Evolutionary conservation across 2,329 filamentous ascomycete species (phyloP), one percentile per base, ranked within the genome.

Genomic region (Penicillium griseofulvum): DNA sequence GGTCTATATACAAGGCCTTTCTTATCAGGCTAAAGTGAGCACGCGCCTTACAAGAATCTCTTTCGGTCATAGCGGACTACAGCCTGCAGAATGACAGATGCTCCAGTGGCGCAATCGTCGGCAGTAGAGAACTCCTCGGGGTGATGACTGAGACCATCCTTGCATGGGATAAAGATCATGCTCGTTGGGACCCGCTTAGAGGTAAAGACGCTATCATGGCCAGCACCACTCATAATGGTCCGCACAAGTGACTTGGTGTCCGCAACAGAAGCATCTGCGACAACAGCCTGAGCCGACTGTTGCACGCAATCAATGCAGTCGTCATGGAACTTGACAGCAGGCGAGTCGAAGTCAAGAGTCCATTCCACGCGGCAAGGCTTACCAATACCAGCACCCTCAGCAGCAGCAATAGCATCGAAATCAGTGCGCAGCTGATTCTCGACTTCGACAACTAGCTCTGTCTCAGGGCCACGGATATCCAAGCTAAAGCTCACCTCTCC

Each of bases 131-230:
- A 87, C 65, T 87, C 85, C 42, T 81, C 77, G 2, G 85, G 85
- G 63, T 87, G 82, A 66, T 87, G 85, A 63, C 82, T 86, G 19
- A 87, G 72, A 1, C 85, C 85, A 62, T 85, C 81, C 65, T 77
- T 80, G 59, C 83, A 87, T 5, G 84, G 84, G 17, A 87, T 81
- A 62, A 88, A 88, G 28, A 87, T 84, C 85, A 88, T 87, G 41
- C 82, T 81, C 2, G 84, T 86, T 16, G 85, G 85, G 42, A 81
- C 83, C 36, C 76, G 74, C 59, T 80, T 79, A 42, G 80, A 84
- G 6, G 84, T 80, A 57, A 85, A 84, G 6, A 87, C 84, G 61
- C 81, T 85, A 61, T 87, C 85, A 69, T 87, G 85, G 0, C 85
- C 85, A n/a, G 85, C 85, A 24, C 85, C 85, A 59, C 79, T 83